phyloP scores from a whole-genome alignment of 768 basidiomycete genomes.

The Panaeolus cyanescens region DNA sequence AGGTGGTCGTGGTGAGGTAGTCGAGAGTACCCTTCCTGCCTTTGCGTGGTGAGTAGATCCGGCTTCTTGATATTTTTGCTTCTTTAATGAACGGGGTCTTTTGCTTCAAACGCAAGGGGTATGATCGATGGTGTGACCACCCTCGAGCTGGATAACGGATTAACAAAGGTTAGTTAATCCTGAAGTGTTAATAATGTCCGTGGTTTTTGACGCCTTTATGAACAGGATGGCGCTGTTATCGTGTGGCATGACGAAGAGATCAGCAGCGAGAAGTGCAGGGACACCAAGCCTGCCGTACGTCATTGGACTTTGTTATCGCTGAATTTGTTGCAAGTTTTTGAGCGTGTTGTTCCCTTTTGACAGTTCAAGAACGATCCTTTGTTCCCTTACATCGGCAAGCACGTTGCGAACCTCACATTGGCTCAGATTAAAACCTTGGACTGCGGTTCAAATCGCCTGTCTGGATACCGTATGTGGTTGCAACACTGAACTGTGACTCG shows the following conservation, averaged over 20 bases:
- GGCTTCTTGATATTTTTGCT: background rate
- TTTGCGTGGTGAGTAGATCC: conserved; percentile 70
- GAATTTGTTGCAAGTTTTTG: background rate
- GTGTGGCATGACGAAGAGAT: conserved; percentile 84
- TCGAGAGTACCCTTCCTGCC: conserved; percentile 72
- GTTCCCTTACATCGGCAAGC: conserved; percentile 79
- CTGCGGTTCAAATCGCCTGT: conserved; percentile 70
- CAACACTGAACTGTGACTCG: background rate
- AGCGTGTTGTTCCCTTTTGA: conserved; percentile 4
- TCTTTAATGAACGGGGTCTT: background rate
- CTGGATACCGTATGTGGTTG: conserved; percentile 54
- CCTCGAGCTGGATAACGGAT: conserved; percentile 77
- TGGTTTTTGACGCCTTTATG: background rate
- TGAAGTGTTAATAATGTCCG: background rate
- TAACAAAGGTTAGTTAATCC: conserved; percentile 55
- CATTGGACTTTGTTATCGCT: background rate
- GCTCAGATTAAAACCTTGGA: conserved; percentile 81
- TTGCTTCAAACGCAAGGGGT: conserved; percentile 46
- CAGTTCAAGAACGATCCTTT: conserved; percentile 59
- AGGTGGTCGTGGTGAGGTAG: conserved; percentile 73
- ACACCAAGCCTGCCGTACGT: conserved; percentile 65
- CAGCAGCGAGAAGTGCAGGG: conserved; percentile 60
- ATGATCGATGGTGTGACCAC: conserved; percentile 76
- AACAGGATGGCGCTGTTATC: conserved; percentile 72
- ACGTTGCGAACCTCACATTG: conserved; percentile 74